Conservation (phyloP, 352 stramenopile species). For the Pilasporangium apinafurcum region DNA sequence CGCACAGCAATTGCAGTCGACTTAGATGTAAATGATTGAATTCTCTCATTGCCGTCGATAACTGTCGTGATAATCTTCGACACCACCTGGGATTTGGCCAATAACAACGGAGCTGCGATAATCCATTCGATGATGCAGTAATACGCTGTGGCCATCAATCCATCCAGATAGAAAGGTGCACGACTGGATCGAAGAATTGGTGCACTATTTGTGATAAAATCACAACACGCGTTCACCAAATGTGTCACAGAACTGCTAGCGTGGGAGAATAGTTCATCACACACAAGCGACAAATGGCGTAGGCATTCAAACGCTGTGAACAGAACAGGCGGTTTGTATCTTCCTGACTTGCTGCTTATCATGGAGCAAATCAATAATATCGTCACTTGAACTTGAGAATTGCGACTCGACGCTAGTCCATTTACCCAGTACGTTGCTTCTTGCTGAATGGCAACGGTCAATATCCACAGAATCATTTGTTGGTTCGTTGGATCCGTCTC, state of each 20-base stretch:
- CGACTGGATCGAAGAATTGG: slow-evolving; percentile 65
- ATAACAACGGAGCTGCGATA: slow-evolving; percentile 57
- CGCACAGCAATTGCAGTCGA: slow-evolving; percentile 47
- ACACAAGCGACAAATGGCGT: slow-evolving; percentile 73
- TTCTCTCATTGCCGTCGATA: slow-evolving; percentile 68
- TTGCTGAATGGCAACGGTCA: slow-evolving; percentile 82
- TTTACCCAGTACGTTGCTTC: slow-evolving; percentile 82
- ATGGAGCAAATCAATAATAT: slow-evolving; percentile 83
- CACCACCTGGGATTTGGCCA: slow-evolving; percentile 72
- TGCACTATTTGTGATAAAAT: slow-evolving; percentile 79
- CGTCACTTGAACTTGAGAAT: slow-evolving; percentile 80
- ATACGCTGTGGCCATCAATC: slow-evolving; percentile 74
- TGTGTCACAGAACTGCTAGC: slow-evolving; percentile 74
- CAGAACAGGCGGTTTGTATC: slow-evolving; percentile 80
- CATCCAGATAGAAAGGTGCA: slow-evolving; percentile 77
- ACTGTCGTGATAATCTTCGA: slow-evolving; percentile 77
- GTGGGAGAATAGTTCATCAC: slow-evolving; percentile 69
- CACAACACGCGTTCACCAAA: slow-evolving; percentile 77
- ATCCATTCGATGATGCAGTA: slow-evolving; percentile 85
- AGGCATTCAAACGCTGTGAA: slow-evolving; percentile 85
- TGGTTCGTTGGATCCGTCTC: slow-evolving; percentile 83
- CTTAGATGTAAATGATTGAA: slow-evolving; percentile 53
- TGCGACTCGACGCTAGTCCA: slow-evolving; percentile 72
- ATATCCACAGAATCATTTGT: slow-evolving; percentile 87
- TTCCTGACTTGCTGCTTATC: slow-evolving; percentile 67